Evolutionary conservation across 306 rosid genomes (phyloP).

Genomic region (Urtica urens): DNA sequence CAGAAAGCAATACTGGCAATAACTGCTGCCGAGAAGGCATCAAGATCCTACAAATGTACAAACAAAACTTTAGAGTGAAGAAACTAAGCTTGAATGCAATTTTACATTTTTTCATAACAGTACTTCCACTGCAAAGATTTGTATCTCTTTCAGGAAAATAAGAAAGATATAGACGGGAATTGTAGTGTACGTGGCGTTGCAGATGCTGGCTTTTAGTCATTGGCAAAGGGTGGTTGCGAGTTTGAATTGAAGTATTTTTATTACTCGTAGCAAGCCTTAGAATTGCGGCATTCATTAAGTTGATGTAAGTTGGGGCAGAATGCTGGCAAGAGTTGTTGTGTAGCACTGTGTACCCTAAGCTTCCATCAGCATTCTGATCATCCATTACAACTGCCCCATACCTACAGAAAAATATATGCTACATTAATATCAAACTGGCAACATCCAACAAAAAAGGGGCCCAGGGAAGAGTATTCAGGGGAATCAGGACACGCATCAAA

Average conservation of each 20-base stretch:
- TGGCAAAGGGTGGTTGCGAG: conserved; percentile 92
- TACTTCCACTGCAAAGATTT: not conserved
- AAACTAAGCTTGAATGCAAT: not conserved
- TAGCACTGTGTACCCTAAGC: conserved; percentile 83
- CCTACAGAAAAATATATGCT: conserved; percentile 33
- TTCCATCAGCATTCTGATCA: conserved; percentile 63
- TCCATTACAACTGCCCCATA: conserved; percentile 94
- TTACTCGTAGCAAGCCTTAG: conserved; percentile 57
- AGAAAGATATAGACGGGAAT: conserved; percentile 1
- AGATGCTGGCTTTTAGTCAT: conserved; percentile 77
- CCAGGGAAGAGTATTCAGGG: no score
- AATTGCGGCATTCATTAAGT: conserved; percentile 83
- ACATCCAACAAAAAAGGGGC: no score
- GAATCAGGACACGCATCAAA: no score
- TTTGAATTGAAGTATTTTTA: conserved; percentile 63
- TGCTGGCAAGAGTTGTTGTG: conserved; percentile 94
- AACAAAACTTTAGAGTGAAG: not conserved
- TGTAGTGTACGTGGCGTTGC: conserved; percentile 64
- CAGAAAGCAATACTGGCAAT: conserved; percentile 83
- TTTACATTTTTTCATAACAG: not conserved
- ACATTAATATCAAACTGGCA: conserved; percentile 2
- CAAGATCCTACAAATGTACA: conserved; percentile 69
- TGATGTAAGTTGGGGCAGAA: conserved; percentile 90
- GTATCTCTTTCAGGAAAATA: not conserved
- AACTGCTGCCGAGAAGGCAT: conserved; percentile 91